A percentile compares a stretch with the other conserved stretches of the same genome.
Evolutionary conservation across 1,284 basidiomycete genomes (phyloP).

Genomic region (Neotropicomus parvogracilis): DNA sequence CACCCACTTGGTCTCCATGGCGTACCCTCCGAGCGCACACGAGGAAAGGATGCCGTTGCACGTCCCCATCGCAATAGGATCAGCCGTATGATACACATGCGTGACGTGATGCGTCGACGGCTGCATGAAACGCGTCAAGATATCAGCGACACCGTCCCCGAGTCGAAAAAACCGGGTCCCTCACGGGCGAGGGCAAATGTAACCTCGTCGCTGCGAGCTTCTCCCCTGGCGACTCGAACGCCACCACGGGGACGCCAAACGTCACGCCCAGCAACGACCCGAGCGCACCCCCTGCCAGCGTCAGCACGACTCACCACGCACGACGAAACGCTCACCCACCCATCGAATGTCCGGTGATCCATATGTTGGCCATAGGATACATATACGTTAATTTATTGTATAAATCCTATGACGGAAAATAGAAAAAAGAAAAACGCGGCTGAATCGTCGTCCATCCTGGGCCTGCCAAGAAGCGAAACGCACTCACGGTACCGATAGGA

Average conservation of each 20-base stretch:
- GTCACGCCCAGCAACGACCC: slow-evolving; percentile 86
- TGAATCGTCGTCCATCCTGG: background rate
- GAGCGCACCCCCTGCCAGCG: slow-evolving; percentile 68
- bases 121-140: slow-evolving; percentile 35
- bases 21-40: slow-evolving; percentile 73
- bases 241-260: slow-evolving; percentile 87
- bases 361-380: slow-evolving; percentile 91
- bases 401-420: slow-evolving; percentile 71
- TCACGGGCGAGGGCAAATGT: slow-evolving; percentile 81
- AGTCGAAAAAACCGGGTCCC: slow-evolving; percentile 19
- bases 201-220: slow-evolving; percentile 79
- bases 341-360: slow-evolving; percentile 87
- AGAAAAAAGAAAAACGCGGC: background rate
- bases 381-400: slow-evolving; percentile 93
- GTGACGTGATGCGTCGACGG: slow-evolving; percentile 72
- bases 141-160: slow-evolving; percentile 4
- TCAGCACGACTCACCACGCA: background rate
- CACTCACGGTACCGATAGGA: slow-evolving; percentile 70
- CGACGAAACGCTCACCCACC: slow-evolving; percentile 22
- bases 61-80: slow-evolving; percentile 82
- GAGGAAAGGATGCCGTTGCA: slow-evolving; percentile 75
- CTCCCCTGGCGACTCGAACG: slow-evolving; percentile 93
- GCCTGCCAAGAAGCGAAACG: background rate
- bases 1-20: slow-evolving; percentile 67
- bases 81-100: slow-evolving; percentile 84